phyloP scores from a whole-genome alignment of 1,284 basidiomycete species.

The Rhodotorula sp. region DNA sequence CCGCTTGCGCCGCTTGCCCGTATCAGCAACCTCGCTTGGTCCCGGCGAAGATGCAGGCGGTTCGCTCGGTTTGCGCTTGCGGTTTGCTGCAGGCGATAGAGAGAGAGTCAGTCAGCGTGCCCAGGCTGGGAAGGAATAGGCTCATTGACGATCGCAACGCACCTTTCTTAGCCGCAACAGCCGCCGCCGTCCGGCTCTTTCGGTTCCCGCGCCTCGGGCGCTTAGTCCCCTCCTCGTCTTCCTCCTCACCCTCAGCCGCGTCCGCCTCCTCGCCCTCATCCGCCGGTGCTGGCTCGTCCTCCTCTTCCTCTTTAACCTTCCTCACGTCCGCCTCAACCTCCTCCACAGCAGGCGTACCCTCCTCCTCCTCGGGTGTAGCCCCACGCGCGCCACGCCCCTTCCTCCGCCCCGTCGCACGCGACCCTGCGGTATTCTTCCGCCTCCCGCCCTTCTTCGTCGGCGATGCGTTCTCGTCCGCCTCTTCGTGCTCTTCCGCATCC shows the following conservation, averaged over 20 bases:
- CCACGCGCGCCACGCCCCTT: neutral
- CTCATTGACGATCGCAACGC: neutral
- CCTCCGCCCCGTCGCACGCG: neutral
- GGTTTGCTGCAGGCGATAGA: neutral
- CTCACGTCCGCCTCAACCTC: neutral
- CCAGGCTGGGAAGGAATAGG: too few species aligned
- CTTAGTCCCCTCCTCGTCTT: neutral
- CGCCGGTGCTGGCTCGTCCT: neutral
- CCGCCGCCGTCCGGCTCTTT: constrained; percentile 9
- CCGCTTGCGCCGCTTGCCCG: constrained; percentile 1
- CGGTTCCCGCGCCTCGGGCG: constrained; percentile 1
- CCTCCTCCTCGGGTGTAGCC: neutral
- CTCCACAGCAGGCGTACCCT: neutral
- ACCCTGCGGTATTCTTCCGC: too few species aligned
- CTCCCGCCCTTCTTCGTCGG: neutral
- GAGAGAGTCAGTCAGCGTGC: neutral
- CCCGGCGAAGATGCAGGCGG: neutral
- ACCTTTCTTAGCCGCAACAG: constrained; percentile 7
- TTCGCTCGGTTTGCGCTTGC: constrained; percentile 27
- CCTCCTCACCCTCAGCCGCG: constrained; percentile 3
- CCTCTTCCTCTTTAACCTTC: neutral
- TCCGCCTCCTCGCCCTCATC: neutral
- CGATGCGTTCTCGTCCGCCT: neutral
- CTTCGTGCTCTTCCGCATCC: neutral
- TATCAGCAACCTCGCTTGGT: constrained; percentile 5